Evolutionary conservation across 805 yeast genomes (phyloP), one percentile per base, ranked within the genome.

Genomic region (Wickerhamiella hasegawae): DNA sequence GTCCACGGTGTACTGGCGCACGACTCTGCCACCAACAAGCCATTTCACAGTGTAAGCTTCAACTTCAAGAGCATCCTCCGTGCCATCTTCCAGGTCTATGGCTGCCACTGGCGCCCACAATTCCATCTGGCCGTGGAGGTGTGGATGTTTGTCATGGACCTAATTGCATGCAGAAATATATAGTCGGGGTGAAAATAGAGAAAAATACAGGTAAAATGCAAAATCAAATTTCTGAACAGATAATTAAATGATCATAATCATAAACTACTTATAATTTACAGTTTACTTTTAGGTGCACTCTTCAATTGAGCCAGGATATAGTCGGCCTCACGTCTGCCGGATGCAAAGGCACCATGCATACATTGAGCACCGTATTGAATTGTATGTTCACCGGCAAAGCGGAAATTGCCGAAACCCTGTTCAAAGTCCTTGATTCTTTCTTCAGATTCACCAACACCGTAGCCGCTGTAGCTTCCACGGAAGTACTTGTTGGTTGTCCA

Each of bases 311-410:
- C n/a, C n/a, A n/a, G n/a, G n/a, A n/a, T n/a, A n/a, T n/a, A n/a
- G n/a, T n/a, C n/a, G n/a, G n/a, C n/a, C n/a, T 70, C 75, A 41
- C 87, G 59, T 33, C 47, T 49, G 1, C 87, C 95, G 47, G 87
- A 76, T 41, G 62, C 60, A 71, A 81, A 82, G 0, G 94, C 94
- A 0, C 94, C 95, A 52, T 84, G 92, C 4, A 77, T 90, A 45
- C 94, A 84, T 0, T 94, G 94, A 11, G 83, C 79, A 5, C 93
- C 94, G 44, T 82, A 93, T 44, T 71, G 57, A 17, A 73, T 71
- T 0, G 94, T 78, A 52, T 84, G 94, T 50, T 84, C 95, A 5
- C 95, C 95, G 0, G 94, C 94, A 61, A 84, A 84, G 27, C 94
- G 62, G 2, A 84, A 57, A 5, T 63, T 60, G 10, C 65, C 72